phyloP scores from a whole-genome alignment of 2,329 filamentous ascomycete genomes.

The Aureobasidium pullulans region DNA sequence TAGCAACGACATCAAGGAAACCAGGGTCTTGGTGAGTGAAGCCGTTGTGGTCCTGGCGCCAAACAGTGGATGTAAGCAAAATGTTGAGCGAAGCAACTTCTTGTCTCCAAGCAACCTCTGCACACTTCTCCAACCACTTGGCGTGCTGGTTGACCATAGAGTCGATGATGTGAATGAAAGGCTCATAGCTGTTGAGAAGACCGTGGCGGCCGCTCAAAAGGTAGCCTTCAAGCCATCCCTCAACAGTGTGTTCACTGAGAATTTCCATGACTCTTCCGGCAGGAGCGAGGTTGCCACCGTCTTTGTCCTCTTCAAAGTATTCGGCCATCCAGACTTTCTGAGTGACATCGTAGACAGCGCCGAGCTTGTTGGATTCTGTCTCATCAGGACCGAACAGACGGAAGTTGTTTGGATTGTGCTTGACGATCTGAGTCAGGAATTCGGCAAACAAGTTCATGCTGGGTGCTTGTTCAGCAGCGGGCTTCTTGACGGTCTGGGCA shows the following conservation, averaged over 20 bases:
- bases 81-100: constrained; percentile 72
- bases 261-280: constrained; percentile 75
- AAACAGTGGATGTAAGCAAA: constrained; percentile 68
- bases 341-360: constrained; percentile 61
- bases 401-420: constrained; percentile 59
- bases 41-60: constrained; percentile 77
- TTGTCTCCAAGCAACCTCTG: constrained; percentile 70
- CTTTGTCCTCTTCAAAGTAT: constrained; percentile 66
- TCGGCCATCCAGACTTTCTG: constrained; percentile 78
- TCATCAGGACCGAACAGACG: constrained; percentile 73
- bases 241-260: constrained; percentile 71
- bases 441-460: constrained; percentile 65
- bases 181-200: constrained; percentile 73
- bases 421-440: constrained; percentile 62
- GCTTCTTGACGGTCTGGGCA: constrained; percentile 53
- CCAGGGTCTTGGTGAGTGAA: constrained; percentile 77
- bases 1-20: constrained; percentile 71
- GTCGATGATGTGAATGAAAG: constrained; percentile 76
- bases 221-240: constrained; percentile 77
- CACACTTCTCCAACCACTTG: constrained; percentile 77
- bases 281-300: constrained; percentile 64
- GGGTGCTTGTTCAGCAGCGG: constrained; percentile 49
- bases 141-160: constrained; percentile 83
- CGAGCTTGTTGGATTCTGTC: constrained; percentile 74
- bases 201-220: constrained; percentile 68